phyloP scores from a whole-genome alignment of 495 filamentous ascomycete genomes.

The Articulospora tetracladia region DNA sequence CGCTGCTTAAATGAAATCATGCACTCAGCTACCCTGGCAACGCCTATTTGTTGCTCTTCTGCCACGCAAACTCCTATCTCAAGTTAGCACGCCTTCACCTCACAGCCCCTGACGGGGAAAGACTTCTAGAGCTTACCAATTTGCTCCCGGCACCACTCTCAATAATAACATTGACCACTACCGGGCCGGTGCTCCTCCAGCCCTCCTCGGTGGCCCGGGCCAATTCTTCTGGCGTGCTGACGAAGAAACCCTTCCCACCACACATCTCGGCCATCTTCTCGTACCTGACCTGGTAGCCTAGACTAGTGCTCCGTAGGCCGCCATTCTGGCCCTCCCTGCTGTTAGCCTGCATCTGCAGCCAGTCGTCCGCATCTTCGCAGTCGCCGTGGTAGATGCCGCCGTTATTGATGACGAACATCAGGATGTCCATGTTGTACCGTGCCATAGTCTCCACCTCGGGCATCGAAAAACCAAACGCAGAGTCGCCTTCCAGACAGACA shows the following conservation, averaged over 20 bases:
- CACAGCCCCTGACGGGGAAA: neutral
- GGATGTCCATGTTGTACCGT: conserved; percentile 54
- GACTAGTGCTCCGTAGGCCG: conserved; percentile 48
- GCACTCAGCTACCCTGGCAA: too few relatives aligned
- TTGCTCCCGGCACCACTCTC: conserved; percentile 48
- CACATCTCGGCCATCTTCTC: conserved; percentile 54
- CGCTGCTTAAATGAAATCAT: too few relatives aligned
- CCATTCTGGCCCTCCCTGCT: conserved; percentile 3
- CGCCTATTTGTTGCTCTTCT: conserved; percentile 4
- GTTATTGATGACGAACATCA: conserved; percentile 64
- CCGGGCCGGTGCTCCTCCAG: conserved; percentile 40
- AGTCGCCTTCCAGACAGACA: conserved; percentile 32
- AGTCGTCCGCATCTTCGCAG: conserved; percentile 28
- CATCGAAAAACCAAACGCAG: conserved; percentile 57
- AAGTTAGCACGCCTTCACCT: neutral
- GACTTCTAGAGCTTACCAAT: conserved; percentile 27
- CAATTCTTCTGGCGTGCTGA: conserved; percentile 49
- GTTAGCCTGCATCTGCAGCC: conserved; percentile 24
- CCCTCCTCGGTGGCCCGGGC: conserved; percentile 47
- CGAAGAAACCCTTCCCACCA: conserved; percentile 52
- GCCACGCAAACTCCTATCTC: conserved; percentile 6
- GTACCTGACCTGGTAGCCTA: conserved; percentile 55
- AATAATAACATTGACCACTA: conserved; percentile 57
- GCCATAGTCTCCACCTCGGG: conserved; percentile 66
- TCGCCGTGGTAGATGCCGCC: conserved; percentile 61